A percentile compares a stretch with the other conserved stretches of the same genome.
phyloP scores from a whole-genome alignment of 208 protist species.

The Acanthamoeba polyphaga region DNA sequence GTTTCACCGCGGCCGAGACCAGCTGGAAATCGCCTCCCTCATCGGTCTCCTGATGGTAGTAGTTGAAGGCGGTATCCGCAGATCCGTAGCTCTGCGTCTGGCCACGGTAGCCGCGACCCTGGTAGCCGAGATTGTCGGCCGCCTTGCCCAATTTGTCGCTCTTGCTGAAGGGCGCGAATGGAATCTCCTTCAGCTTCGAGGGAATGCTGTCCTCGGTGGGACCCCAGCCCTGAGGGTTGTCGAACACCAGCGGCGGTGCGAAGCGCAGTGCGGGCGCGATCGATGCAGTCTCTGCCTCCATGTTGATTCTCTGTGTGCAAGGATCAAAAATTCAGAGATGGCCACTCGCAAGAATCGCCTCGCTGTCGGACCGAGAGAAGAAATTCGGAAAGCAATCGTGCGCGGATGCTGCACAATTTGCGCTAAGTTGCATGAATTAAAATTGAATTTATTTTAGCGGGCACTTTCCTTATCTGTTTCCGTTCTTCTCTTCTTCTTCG shows the following conservation, averaged over 20 bases:
- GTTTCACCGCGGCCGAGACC: not conserved
- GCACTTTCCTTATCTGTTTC: not conserved
- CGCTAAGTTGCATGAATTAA: too few species aligned
- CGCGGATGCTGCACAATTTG: not conserved
- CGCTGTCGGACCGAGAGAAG: not conserved
- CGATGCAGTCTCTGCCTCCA: not conserved
- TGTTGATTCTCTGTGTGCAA: constrained; percentile 11
- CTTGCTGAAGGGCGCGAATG: constrained; percentile 86
- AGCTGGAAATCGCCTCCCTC: constrained; percentile 70
- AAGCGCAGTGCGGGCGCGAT: not conserved
- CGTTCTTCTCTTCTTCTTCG: not conserved
- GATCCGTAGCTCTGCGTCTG: constrained; percentile 29
- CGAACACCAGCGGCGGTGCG: constrained; percentile 9
- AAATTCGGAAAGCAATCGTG: not conserved
- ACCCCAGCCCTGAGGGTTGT: constrained; percentile 84
- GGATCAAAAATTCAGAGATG: not conserved
- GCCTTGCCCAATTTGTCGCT: constrained; percentile 85
- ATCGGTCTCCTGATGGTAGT: constrained; percentile 58
- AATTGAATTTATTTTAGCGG: not conserved
- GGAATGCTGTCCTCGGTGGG: constrained; percentile 74
- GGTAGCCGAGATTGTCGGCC: constrained; percentile 79
- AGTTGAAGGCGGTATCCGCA: constrained; percentile 13
- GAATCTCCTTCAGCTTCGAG: constrained; percentile 82
- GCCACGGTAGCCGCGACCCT: not conserved
- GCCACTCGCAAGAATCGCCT: not conserved